Percentiles rank a stretch among this genome's conserved stretches.
Conservation (phyloP, 345 rosid genomes). For the Murraya koenigii region DNA sequence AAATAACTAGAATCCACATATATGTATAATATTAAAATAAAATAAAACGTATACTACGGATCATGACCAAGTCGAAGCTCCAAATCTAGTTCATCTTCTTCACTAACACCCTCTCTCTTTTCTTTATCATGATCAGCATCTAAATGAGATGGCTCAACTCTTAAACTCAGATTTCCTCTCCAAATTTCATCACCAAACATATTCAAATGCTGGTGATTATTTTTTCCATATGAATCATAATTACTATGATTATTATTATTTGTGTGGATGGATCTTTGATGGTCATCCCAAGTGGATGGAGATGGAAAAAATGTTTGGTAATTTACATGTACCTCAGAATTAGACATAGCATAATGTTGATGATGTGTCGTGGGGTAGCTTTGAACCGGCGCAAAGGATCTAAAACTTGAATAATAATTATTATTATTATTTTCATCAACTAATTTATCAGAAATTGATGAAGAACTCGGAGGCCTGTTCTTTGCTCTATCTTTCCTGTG, state of each 20-base stretch:
- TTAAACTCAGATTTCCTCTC: constrained; percentile 49
- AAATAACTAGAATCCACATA: neutral
- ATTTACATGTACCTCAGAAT: constrained; percentile 24
- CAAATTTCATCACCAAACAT: constrained; percentile 30
- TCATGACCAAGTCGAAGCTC: constrained; percentile 87
- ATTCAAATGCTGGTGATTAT: constrained; percentile 22
- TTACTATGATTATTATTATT: constrained; percentile 17
- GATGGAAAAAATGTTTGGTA: constrained; percentile 39
- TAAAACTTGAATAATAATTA: constrained; percentile 6
- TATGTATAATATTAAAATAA: neutral
- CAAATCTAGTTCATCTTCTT: constrained; percentile 80
- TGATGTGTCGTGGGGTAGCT: constrained; percentile 16
- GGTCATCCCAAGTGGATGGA: constrained; percentile 16
- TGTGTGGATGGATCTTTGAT: constrained; percentile 15
- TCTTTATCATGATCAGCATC: constrained; percentile 18
- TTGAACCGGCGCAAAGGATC: constrained; percentile 29
- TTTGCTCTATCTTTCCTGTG: constrained; percentile 82
- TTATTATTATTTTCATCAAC: constrained; percentile 1
- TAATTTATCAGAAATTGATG: constrained; percentile 19
- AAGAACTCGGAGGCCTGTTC: constrained; percentile 30
- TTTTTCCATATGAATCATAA: constrained; percentile 22
- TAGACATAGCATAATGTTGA: constrained; percentile 13
- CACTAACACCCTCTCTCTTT: constrained; percentile 13
- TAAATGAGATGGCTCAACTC: constrained; percentile 42
- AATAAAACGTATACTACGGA: constrained; percentile 14